A percentile compares a stretch with the other conserved stretches of the same genome.
These are phyloP conservation scores for Plantago ovata DNA, from an alignment of 257 asterid species.

Conservation along the genomic window DNA sequence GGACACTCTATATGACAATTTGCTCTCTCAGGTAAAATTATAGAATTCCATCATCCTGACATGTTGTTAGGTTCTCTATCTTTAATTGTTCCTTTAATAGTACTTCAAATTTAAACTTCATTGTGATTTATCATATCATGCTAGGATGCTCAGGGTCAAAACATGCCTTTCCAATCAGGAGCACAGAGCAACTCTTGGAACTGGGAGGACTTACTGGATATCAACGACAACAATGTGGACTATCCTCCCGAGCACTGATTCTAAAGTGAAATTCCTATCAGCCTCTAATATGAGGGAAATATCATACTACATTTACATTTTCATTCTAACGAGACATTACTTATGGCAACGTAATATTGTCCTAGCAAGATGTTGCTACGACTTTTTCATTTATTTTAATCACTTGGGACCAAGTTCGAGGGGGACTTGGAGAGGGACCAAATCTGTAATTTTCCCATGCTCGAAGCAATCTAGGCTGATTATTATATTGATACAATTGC, in stretches of 20 bases:
- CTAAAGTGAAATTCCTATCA: background rate
- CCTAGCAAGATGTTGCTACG: background rate
- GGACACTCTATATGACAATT: background rate
- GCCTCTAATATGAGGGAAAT: background rate
- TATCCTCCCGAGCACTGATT: constrained; percentile 14
- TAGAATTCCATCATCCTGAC: background rate
- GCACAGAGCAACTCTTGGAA: constrained; percentile 30
- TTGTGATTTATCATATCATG: constrained; percentile 1
- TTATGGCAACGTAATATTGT: background rate
- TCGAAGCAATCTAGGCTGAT: too few species aligned
- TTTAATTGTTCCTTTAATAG: background rate
- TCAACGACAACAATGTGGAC: constrained; percentile 23
- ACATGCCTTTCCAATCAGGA: constrained; percentile 7
- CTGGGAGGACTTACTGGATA: constrained; percentile 40
- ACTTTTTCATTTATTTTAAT: background rate
- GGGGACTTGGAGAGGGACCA: too few species aligned
- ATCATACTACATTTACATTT: background rate
- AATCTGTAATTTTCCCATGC: too few species aligned
- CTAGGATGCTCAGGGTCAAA: constrained; percentile 28
- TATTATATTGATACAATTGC: constrained; percentile 44
- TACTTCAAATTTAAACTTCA: background rate
- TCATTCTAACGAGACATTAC: background rate
- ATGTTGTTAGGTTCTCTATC: too few species aligned
- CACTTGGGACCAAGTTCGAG: too few species aligned
- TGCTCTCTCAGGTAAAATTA: constrained; percentile 19